Evolutionary conservation across 176 grass and related monocot genomes (phyloP).

Genomic region (Juncus inflexus): DNA sequence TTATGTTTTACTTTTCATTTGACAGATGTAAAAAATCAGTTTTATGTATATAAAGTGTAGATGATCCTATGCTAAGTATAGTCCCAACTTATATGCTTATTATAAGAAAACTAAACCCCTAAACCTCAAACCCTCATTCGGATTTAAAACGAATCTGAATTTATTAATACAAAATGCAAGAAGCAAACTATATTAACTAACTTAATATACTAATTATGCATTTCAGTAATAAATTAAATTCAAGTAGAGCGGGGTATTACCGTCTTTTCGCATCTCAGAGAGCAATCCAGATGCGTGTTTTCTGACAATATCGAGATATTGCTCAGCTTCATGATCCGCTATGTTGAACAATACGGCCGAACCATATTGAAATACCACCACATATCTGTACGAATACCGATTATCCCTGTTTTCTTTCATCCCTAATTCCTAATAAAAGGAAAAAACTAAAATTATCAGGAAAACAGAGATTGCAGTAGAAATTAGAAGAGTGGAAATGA

Average conservation of each 20-base stretch:
- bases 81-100: too few species aligned
- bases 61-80: too few species aligned
- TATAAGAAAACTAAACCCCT: too few species aligned
- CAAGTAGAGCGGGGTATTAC: conserved; percentile 28
- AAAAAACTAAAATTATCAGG: conserved; percentile 25
- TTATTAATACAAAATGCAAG: too few species aligned
- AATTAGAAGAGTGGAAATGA: neutral
- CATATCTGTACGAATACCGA: conserved; percentile 3
- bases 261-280: conserved; percentile 79
- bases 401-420: conserved; percentile 61
- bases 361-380: conserved; percentile 16
- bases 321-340: conserved; percentile 85
- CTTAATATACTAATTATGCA: neutral
- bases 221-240: neutral
- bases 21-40: too few species aligned
- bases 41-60: too few species aligned
- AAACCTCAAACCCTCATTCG: too few species aligned
- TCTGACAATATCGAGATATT: conserved; percentile 82
- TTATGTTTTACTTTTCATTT: too few species aligned
- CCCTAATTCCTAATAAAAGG: conserved; percentile 48
- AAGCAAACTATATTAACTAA: neutral
- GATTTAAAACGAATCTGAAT: too few species aligned
- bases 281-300: conserved; percentile 90
- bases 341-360: conserved; percentile 89
- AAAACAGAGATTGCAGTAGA: neutral